A percentile compares a stretch with the other conserved stretches of the same genome.
Conservation (phyloP, 164 flowering plant genomes). For the Tinospora cordifolia region DNA sequence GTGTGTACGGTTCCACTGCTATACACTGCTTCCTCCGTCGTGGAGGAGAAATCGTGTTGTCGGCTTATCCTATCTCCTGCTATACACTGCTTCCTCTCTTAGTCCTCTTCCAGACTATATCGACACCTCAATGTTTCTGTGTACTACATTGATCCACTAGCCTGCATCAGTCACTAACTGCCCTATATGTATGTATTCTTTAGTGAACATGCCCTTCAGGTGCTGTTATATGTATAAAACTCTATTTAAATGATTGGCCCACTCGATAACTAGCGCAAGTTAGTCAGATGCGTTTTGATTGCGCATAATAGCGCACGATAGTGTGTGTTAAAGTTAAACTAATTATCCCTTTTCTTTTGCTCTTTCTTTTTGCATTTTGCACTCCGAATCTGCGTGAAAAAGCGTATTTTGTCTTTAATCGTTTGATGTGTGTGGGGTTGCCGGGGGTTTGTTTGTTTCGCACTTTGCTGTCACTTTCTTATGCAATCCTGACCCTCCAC, state of each 20-base stretch:
- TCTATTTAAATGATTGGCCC: too few relatives aligned
- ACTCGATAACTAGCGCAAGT: background rate
- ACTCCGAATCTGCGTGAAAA: background rate
- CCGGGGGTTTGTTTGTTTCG: background rate
- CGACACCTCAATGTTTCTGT: too few relatives aligned
- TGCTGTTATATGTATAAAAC: too few relatives aligned
- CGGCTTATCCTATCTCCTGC: background rate
- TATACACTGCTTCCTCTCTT: too few relatives aligned
- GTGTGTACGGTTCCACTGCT: background rate
- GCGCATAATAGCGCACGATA: background rate
- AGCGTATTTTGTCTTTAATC: constrained; percentile 26
- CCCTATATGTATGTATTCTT: too few relatives aligned
- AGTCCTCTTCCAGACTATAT: too few relatives aligned
- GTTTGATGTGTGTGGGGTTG: too few relatives aligned
- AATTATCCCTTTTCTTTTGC: too few relatives aligned
- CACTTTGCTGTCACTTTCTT: background rate
- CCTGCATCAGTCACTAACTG: too few relatives aligned
- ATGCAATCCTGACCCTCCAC: background rate
- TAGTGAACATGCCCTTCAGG: too few relatives aligned
- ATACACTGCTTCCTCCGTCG: background rate
- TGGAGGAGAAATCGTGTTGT: constrained; percentile 1
- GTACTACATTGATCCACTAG: too few relatives aligned
- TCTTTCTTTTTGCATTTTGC: too few relatives aligned
- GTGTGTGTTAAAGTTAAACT: background rate
- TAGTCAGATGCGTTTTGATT: background rate